These are phyloP conservation scores for Senna tora DNA, from an alignment of 306 rosid genomes.

Conservation along the genomic window DNA sequence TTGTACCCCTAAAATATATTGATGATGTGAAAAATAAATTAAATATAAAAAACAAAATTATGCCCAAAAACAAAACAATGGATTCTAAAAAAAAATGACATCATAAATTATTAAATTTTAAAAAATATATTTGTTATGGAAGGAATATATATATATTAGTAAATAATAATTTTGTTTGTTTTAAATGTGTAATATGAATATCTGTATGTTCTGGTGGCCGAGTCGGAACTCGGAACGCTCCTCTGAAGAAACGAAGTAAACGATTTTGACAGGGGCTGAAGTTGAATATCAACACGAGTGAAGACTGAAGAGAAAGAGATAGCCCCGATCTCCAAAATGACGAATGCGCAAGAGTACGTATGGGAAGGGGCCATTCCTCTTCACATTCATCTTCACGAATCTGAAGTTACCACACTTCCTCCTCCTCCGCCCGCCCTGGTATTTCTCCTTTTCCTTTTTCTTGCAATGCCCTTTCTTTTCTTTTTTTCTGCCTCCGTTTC, in stretches of 20 bases:
- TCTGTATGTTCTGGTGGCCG: no score
- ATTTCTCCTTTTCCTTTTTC: constrained; percentile 6
- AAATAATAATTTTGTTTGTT: no score
- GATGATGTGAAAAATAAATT: no score
- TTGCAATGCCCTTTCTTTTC: neutral
- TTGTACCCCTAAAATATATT: no score
- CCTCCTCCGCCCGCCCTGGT: constrained; percentile 87
- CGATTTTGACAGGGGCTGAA: constrained; percentile 25
- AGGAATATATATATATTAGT: no score
- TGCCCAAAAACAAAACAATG: no score
- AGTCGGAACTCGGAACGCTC: neutral
- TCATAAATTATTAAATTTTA: no score
- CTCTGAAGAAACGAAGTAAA: constrained; percentile 14
- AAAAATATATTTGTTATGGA: no score
- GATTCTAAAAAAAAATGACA: no score
- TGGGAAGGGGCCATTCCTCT: constrained; percentile 93
- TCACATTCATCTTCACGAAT: constrained; percentile 86
- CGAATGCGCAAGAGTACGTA: constrained; percentile 65
- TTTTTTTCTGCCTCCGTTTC: no score
- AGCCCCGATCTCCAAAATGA: constrained; percentile 41
- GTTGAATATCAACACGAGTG: neutral
- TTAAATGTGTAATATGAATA: no score
- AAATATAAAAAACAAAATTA: no score
- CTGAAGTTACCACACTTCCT: constrained; percentile 88
- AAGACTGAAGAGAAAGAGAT: neutral